Evolutionary conservation across 805 yeast genomes (phyloP).

Genomic region (Candida dajiaensis): DNA sequence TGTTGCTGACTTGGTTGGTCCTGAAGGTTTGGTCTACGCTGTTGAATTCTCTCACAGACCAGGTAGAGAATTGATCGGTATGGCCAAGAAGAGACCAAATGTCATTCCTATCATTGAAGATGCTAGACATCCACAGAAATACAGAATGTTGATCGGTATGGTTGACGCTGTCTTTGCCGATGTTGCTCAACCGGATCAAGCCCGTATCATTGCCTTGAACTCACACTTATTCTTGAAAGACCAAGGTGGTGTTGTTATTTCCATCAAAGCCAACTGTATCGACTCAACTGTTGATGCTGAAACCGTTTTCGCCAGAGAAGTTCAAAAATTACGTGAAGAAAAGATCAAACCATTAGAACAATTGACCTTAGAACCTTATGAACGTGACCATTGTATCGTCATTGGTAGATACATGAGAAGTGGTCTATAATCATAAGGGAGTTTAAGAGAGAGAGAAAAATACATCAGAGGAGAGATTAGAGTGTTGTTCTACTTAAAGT

Average conservation of each 20-base stretch:
- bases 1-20: constrained; percentile 97
- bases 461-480: background rate
- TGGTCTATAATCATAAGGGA: constrained; percentile 38
- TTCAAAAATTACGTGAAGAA: constrained; percentile 97
- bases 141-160: constrained; percentile 98
- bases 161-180: constrained; percentile 98
- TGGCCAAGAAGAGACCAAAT: constrained; percentile 99
- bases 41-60: constrained; percentile 99
- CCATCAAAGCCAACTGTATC: constrained; percentile 99
- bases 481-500: background rate
- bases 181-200: constrained; percentile 99
- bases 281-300: constrained; percentile 99
- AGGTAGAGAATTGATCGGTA: constrained; percentile 97
- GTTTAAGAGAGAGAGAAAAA: background rate
- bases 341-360: constrained; percentile 98
- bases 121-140: constrained; percentile 99
- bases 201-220: constrained; percentile 98
- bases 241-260: constrained; percentile 97
- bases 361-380: constrained; percentile 98
- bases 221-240: constrained; percentile 97
- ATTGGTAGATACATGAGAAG: constrained; percentile 95
- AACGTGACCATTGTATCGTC: constrained; percentile 99
- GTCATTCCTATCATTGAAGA: constrained; percentile 98
- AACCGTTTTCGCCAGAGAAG: constrained; percentile 99
- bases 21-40: constrained; percentile 98